Evolutionary conservation across 2,329 filamentous ascomycete genomes (phyloP), one percentile per base, ranked within the genome.

Genomic region (Hymenoscyphus fructigenus): DNA sequence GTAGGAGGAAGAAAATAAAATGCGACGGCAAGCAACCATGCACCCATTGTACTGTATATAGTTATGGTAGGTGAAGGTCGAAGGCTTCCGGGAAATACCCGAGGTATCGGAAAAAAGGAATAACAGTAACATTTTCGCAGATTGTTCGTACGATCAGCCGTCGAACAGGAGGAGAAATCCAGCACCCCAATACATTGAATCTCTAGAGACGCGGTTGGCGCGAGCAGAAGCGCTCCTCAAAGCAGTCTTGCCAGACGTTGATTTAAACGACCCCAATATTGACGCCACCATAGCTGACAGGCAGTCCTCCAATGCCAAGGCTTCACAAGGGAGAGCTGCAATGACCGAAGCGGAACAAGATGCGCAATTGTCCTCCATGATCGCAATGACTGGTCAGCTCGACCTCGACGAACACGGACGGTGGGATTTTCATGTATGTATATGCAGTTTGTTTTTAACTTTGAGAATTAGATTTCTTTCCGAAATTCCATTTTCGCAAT

Each of bases 41-140:
- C 78, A 97, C 93, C 0, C 95, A 98, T 78, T 99, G 95, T 78
- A 96, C 93, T 12, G 93, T 98, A 59, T 99, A 99, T 78, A 97
- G 93, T 76, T 99, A 99, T 82, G 94, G 95, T 97, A 84, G 75
- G 84, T 72, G 67, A 14, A 58, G 44, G 9, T 28, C 23, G 67
- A 14, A 58, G 36, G 5, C n/a, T 23, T 9, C 44, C 44, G 44
- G 44, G n/a, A 23, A 50, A 50, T 12, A 12, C n/a, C n/a, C 44
- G 10, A 23, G n/a, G 58, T 5, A 29, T 60, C 20, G 55, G 32
- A 23, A 7, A 15, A 23, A 12, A 28, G 38, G 57, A 10, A 26
- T 17, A n/a, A 23, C 12, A 29, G 58, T 69, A 63, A 70, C 56
- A 64, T 34, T 5, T 5, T 60, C 3, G 17, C 60, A 91, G 89